phyloP scores from a whole-genome alignment of 2,329 filamentous ascomycete genomes.

The Trichoderma sp. region DNA sequence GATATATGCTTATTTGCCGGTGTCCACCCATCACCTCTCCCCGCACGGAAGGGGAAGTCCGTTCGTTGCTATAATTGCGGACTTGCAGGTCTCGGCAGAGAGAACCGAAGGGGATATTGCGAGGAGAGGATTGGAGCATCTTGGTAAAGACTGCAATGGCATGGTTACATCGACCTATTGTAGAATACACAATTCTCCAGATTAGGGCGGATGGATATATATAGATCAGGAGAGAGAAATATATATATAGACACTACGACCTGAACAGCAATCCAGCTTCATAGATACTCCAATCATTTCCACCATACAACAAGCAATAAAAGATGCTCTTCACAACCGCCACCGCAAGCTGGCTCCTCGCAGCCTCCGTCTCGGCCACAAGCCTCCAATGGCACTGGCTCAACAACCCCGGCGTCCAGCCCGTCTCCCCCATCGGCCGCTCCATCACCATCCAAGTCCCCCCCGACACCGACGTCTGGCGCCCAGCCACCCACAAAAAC shows the following conservation, averaged over 20 bases:
- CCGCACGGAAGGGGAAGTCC: neutral
- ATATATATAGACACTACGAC: neutral
- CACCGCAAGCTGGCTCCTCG: slow-evolving; percentile 6
- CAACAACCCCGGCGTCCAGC: slow-evolving; percentile 22
- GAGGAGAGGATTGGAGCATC: neutral
- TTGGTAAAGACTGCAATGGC: neutral
- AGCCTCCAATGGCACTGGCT: slow-evolving; percentile 26
- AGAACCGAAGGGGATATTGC: neutral
- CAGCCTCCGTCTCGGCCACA: neutral
- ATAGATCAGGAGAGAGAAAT: neutral
- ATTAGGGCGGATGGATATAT: neutral
- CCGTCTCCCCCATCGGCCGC: slow-evolving; percentile 28
- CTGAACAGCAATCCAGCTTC: neutral
- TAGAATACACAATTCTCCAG: neutral
- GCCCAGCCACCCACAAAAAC: slow-evolving; percentile 26
- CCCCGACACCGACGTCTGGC: slow-evolving; percentile 32
- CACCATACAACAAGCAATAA: neutral
- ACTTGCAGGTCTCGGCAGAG: neutral
- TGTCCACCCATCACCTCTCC: neutral
- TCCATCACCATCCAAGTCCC: slow-evolving; percentile 30
- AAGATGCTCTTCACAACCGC: slow-evolving; percentile 12
- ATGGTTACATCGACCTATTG: neutral
- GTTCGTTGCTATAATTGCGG: neutral
- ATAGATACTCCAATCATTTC: neutral
- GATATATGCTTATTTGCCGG: slow-evolving; percentile 5